Evolutionary conservation across 2,329 filamentous ascomycete species (phyloP).

Genomic region (Biscogniauxia marginata): DNA sequence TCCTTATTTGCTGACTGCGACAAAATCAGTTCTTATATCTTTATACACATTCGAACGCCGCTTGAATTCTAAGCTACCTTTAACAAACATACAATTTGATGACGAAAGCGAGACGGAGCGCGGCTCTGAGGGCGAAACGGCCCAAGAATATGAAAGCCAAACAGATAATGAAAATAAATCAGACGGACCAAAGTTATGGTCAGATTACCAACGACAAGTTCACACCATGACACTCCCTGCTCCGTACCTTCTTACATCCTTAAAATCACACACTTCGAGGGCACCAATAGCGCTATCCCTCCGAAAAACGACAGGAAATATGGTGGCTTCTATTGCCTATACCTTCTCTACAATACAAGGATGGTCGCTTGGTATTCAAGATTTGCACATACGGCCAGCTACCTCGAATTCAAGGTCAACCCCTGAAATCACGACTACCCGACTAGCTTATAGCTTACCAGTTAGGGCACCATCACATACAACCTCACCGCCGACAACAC

Average conservation of each 20-base stretch:
- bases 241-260: slow-evolving; percentile 68
- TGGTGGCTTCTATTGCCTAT: slow-evolving; percentile 85
- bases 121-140: slow-evolving; percentile 3
- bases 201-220: background rate
- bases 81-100: slow-evolving; percentile 7
- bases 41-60: slow-evolving; percentile 64
- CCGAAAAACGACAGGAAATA: slow-evolving; percentile 59
- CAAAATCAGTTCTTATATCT: slow-evolving; percentile 69
- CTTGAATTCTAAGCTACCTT: slow-evolving; percentile 10
- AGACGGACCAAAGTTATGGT: background rate
- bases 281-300: slow-evolving; percentile 81
- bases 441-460: slow-evolving; percentile 41
- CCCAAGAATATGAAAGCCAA: slow-evolving; percentile 1
- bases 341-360: slow-evolving; percentile 75
- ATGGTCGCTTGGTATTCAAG: slow-evolving; percentile 91
- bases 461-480: slow-evolving; percentile 21
- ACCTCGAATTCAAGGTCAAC: slow-evolving; percentile 22
- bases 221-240: slow-evolving; percentile 20
- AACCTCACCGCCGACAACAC: slow-evolving; percentile 26
- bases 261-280: slow-evolving; percentile 77
- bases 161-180: slow-evolving; percentile 3
- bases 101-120: slow-evolving; percentile 4
- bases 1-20: slow-evolving; percentile 79
- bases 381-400: slow-evolving; percentile 61
- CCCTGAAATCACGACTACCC: slow-evolving; percentile 38